These are phyloP conservation scores for Pelagomonas calceolata DNA, from an alignment of 108 stramenopile genomes.

Conservation along the genomic window DNA sequence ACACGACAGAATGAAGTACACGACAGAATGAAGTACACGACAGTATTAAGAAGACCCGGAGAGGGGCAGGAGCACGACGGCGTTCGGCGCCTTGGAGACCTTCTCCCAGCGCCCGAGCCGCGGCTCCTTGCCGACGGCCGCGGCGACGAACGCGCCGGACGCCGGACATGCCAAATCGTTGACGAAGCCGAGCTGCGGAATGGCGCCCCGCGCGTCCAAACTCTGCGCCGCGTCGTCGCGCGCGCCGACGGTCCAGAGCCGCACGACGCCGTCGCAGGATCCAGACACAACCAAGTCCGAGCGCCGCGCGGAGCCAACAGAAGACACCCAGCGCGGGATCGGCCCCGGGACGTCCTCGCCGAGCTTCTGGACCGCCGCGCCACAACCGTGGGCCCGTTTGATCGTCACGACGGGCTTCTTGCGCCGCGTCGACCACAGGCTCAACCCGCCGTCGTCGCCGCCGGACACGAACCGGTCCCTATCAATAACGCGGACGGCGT, in stretches of 20 bases:
- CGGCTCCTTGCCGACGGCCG: slow-evolving; percentile 71
- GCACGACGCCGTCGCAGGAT: slow-evolving; percentile 68
- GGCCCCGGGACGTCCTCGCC: not conserved
- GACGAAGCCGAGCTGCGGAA: slow-evolving; percentile 62
- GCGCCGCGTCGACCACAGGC: slow-evolving; percentile 80
- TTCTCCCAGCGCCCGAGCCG: slow-evolving; percentile 72
- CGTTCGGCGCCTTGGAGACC: slow-evolving; percentile 36
- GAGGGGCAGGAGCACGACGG: not conserved
- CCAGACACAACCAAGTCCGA: slow-evolving; percentile 70
- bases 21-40: no score
- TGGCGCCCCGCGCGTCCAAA: slow-evolving; percentile 37
- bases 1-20: no score
- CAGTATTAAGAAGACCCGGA: no score
- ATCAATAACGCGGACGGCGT: slow-evolving; percentile 57
- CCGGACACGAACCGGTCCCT: slow-evolving; percentile 88
- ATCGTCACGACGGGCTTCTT: slow-evolving; percentile 69
- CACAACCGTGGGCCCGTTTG: slow-evolving; percentile 35
- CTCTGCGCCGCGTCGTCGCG: slow-evolving; percentile 15
- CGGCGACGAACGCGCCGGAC: slow-evolving; percentile 62
- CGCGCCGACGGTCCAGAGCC: slow-evolving; percentile 60
- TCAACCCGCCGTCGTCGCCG: slow-evolving; percentile 69
- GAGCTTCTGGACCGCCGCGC: not conserved
- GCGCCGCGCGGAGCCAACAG: slow-evolving; percentile 30
- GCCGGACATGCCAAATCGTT: slow-evolving; percentile 68
- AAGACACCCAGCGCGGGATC: not conserved